Base-by-base conservation (phyloP, 2,329 filamentous ascomycete genomes). In the Canariomyces notabilis region DNA sequence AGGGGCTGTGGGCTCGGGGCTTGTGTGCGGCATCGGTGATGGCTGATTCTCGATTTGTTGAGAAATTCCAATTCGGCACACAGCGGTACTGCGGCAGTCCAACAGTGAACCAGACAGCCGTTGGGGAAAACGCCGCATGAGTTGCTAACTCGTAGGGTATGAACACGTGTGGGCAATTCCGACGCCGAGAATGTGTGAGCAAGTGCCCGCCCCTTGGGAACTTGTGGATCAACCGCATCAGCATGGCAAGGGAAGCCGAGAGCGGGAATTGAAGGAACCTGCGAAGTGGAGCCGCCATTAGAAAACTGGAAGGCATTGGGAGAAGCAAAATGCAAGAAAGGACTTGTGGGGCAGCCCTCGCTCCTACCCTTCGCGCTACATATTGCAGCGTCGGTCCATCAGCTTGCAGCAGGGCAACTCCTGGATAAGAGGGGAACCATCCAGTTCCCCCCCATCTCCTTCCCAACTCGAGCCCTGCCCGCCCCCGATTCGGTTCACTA, bases 171-270 rank as follows among this genome's bases (percentile, higher is more conserved):
- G n/a, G 4, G 21, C 38, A 14, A 40, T 43, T 48, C 46, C 46
- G 46, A 48, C 44, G 46, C 46, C 46, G 46, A 40, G 40, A 42
- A 22, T 12, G n/a, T 36, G 4, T 7, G 26, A 12, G 7, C 26
- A 29, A 12, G 26, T 11, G 14, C 26, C 9, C 14, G 26, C 14
- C 26, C 26, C 14, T 12, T 29, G 26, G 9, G 26, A 12, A 9
- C 14, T 12, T 29, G 26, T 29, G 26, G 26, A 9, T 12, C 26
- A 29, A 5, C 9, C 19, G 20, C 16, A 4, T 16, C 37, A 11
- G 23, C 9, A 11, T n/a, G 35, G 20, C 5, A n/a, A 22, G 19
- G 22, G 37, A n/a, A 29, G 26, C 14, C 11, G n/a, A 34, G 20
- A 8, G 33, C 39, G 15, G 39, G 2, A 35, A 20, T 31, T 9